phyloP scores from a whole-genome alignment of 345 rosid genomes.

The Hibiscus trionum region DNA sequence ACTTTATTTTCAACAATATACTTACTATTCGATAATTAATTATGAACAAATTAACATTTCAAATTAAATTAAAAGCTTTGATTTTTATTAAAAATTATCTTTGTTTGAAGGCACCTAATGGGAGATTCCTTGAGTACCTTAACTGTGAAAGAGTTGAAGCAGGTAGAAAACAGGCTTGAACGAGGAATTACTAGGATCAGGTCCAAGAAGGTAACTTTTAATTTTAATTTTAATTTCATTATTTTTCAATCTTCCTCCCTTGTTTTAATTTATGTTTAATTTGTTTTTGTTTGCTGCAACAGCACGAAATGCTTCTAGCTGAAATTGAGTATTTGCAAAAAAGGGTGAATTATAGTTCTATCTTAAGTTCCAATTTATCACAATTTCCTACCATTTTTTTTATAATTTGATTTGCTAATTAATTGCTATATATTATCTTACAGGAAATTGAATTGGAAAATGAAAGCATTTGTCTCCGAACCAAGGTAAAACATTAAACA shows the following conservation, averaged over 20 bases:
- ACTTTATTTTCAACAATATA: not conserved
- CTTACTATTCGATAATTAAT: not conserved
- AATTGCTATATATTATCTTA: not conserved
- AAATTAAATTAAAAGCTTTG: not conserved
- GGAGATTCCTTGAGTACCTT: conserved; percentile 80
- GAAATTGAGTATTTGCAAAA: conserved; percentile 90
- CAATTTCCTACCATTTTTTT: not conserved
- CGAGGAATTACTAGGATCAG: conserved; percentile 87
- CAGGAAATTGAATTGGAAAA: conserved; percentile 92
- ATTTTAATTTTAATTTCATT: not conserved
- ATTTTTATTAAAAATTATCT: not conserved
- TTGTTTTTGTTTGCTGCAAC: conserved; percentile 16
- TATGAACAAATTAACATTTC: not conserved
- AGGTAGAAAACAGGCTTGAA: conserved; percentile 90
- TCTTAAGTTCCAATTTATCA: not conserved
- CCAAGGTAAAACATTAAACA: conserved; percentile 44
- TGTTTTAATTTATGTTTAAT: not conserved
- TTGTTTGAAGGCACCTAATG: conserved; percentile 38
- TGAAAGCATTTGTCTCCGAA: conserved; percentile 69
- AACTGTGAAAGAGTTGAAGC: conserved; percentile 87
- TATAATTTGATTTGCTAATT: not conserved
- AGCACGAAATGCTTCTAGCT: conserved; percentile 92
- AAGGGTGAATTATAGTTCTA: conserved; percentile 40
- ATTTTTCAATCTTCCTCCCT: no score
- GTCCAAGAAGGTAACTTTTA: conserved; percentile 75